Base-by-base conservation (phyloP, 257 asterid species). In the Nicotiana tabacum region DNA sequence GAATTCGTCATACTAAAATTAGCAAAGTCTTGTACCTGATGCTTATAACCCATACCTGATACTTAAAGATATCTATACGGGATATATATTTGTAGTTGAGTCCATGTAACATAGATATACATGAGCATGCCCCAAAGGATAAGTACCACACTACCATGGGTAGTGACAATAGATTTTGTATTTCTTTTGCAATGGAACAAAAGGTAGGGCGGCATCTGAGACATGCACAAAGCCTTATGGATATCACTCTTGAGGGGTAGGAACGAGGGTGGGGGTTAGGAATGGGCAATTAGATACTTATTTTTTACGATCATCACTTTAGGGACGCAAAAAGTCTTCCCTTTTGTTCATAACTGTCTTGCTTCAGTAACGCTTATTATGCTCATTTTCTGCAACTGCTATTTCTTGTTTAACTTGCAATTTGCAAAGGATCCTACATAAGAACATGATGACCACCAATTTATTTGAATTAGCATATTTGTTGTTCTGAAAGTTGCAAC, bases 401-500 rank as follows among this genome's bases (percentile, higher is more conserved):
- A 70, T 68, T 37, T 68, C 18, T 37, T 68, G 56, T 18, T 68
- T 37, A 68, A 35, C n/a, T 39, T 43, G 51, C 51, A 43, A 2
- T 43, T 43, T 39, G 4, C 21, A 21, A 43, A 21, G 58, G 58
- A 70, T 70, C 21, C 58, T 70, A 21, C 13, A 32, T 43, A 43
- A 11, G 78, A 39, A 39, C 78, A 21, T 2, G 3, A 11, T 70
- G n/a, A 70, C 21, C 16, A 11, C 60, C 35, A 43, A 70, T 39
- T 70, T 70, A 70, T 32, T 70, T 39, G 35, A 43, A 70, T 69
- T 69, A 39, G 77, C 33, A 69, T n/a, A 69, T 69, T n/a, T 69
- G 11, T 69, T 69, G 77, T 69, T 39, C 11, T 39, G 77, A n/a
- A 13, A 39, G 77, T 39, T 10, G 77, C 77, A n/a, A n/a, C 5